Conservation (phyloP, 1,284 basidiomycete species). For the Violaceomyces palustris region DNA sequence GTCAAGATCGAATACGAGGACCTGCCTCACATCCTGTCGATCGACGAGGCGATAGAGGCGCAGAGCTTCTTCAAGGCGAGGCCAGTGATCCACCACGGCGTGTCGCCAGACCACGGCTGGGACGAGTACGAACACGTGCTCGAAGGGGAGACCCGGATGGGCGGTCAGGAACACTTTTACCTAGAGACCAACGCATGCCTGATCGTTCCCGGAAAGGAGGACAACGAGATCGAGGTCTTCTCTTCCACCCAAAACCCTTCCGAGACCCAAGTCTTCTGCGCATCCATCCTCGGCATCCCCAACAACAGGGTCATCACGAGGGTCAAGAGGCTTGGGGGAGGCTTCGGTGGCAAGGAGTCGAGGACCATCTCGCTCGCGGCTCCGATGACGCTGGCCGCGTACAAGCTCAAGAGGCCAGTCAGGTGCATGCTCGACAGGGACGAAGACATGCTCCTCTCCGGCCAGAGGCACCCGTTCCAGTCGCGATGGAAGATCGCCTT, state of each 20-base stretch:
- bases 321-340: constrained; percentile 52
- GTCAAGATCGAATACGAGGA: constrained; percentile 53
- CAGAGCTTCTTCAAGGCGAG: constrained; percentile 40
- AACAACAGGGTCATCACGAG: constrained; percentile 49
- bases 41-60: constrained; percentile 49
- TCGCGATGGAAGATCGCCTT: constrained; percentile 51
- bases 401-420: constrained; percentile 49
- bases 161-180: constrained; percentile 49
- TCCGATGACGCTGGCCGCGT: constrained; percentile 47
- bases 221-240: constrained; percentile 53
- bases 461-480: constrained; percentile 53
- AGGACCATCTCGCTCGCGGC: constrained; percentile 32
- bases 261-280: constrained; percentile 52
- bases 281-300: constrained; percentile 50
- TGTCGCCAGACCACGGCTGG: constrained; percentile 26
- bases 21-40: constrained; percentile 50
- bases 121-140: constrained; percentile 37
- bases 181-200: constrained; percentile 53
- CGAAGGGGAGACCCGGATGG: constrained; percentile 48
- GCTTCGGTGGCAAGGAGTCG: constrained; percentile 53
- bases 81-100: constrained; percentile 36
- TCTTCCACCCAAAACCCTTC: constrained; percentile 52
- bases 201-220: constrained; percentile 51
- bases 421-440: constrained; percentile 53
- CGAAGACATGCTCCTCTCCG: constrained; percentile 52